Evolutionary conservation across 2,329 filamentous ascomycete species (phyloP).

Genomic region (Fusarium tuaranense): DNA sequence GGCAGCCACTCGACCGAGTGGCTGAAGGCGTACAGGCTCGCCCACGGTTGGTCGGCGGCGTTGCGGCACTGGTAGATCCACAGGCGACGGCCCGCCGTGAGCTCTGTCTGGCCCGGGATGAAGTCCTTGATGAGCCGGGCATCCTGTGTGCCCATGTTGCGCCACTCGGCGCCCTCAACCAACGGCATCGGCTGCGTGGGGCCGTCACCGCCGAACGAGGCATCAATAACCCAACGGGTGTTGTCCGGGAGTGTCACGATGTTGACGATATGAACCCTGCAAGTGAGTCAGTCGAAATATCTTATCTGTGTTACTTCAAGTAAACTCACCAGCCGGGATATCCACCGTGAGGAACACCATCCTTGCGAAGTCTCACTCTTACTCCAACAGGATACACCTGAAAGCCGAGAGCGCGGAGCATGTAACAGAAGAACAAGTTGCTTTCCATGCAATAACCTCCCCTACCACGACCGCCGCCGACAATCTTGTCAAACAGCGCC

Average conservation of each 20-base stretch:
- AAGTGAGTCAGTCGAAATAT: not conserved
- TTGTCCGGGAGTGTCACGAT: slow-evolving; percentile 66
- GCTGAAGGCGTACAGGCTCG: slow-evolving; percentile 72
- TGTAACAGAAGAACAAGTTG: slow-evolving; percentile 65
- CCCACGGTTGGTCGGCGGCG: slow-evolving; percentile 62
- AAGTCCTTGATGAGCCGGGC: slow-evolving; percentile 64
- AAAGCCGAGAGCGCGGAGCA: slow-evolving; percentile 65
- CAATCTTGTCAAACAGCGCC: slow-evolving; percentile 62
- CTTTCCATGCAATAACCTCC: slow-evolving; percentile 74
- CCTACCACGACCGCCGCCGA: slow-evolving; percentile 54
- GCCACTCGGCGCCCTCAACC: slow-evolving; percentile 53
- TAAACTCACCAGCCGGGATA: slow-evolving; percentile 60
- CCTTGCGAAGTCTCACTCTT: slow-evolving; percentile 55
- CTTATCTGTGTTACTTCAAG: slow-evolving; percentile 16
- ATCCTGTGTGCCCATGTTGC: slow-evolving; percentile 66
- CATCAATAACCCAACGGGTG: slow-evolving; percentile 67
- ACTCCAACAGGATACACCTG: slow-evolving; percentile 67
- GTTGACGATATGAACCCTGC: slow-evolving; percentile 68
- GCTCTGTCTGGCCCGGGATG: slow-evolving; percentile 59
- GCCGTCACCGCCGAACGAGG: slow-evolving; percentile 73
- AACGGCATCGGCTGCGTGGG: slow-evolving; percentile 69
- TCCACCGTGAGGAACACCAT: slow-evolving; percentile 54
- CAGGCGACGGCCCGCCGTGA: slow-evolving; percentile 55
- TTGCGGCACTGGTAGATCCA: slow-evolving; percentile 75
- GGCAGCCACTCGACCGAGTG: slow-evolving; percentile 70